Conservation (phyloP, 1,284 basidiomycete genomes). For the Somion occarium region DNA sequence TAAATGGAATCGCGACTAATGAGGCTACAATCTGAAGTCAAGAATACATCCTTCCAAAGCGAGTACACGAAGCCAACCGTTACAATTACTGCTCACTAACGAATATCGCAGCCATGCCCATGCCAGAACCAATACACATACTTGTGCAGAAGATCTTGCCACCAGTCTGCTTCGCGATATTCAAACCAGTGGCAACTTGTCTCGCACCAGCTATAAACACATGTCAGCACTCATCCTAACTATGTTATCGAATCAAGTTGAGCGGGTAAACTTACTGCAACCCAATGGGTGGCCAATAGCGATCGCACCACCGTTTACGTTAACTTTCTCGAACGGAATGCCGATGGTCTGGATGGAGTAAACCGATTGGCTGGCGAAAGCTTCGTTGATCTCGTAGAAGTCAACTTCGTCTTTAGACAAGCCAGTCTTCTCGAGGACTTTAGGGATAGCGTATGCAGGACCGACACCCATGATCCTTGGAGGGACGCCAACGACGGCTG, state of each 20-base stretch:
- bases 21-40: too few species aligned
- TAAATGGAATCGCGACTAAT: too few species aligned
- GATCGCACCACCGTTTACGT: conserved; percentile 86
- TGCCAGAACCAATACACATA: conserved; percentile 95
- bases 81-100: conserved; percentile 81
- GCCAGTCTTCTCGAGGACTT: conserved; percentile 69
- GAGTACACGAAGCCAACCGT: too few species aligned
- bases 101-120: conserved; percentile 85
- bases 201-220: conserved; percentile 69
- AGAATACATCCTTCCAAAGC: too few species aligned
- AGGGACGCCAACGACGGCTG: conserved; percentile 79
- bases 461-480: conserved; percentile 91
- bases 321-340: conserved; percentile 79
- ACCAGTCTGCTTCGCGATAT: conserved; percentile 75
- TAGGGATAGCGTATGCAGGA: conserved; percentile 88
- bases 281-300: conserved; percentile 86
- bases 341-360: conserved; percentile 76
- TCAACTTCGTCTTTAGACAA: conserved; percentile 78
- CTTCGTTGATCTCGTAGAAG: conserved; percentile 95
- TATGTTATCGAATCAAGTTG: not conserved
- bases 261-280: conserved; percentile 52
- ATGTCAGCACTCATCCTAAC: not conserved
- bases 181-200: conserved; percentile 83
- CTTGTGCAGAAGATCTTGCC: conserved; percentile 82
- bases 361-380: conserved; percentile 86